Conservation (phyloP, 345 rosid genomes). For the Eucalyptus cloeziana region DNA sequence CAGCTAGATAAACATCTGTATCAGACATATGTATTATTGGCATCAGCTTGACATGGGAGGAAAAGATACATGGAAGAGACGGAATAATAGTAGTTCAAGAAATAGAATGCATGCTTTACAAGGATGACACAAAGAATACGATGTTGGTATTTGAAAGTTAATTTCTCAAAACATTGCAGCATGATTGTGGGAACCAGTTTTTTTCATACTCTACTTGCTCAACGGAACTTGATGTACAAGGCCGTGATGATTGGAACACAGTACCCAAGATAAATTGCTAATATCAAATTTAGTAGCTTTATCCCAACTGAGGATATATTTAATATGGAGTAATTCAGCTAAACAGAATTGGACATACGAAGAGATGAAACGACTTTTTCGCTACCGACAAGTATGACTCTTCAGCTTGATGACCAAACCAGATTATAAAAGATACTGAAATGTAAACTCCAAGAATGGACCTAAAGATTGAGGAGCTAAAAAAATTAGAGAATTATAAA, state of each 20-base stretch:
- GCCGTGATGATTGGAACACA: background rate
- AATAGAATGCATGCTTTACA: background rate
- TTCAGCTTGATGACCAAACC: background rate
- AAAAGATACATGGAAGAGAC: background rate
- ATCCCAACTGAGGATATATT: background rate
- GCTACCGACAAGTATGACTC: background rate
- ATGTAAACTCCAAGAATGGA: background rate
- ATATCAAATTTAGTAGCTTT: background rate
- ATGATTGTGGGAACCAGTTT: background rate
- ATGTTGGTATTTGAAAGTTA: background rate
- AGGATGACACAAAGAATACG: background rate
- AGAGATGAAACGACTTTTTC: background rate
- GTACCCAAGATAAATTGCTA: background rate
- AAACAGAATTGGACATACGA: background rate
- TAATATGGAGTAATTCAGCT: background rate
- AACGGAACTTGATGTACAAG: background rate
- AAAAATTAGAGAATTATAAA: background rate
- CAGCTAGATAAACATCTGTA: slow-evolving; percentile 92
- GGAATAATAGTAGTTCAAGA: background rate
- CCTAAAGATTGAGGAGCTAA: background rate
- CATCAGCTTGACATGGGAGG: background rate
- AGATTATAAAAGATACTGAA: background rate
- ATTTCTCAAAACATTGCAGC: background rate
- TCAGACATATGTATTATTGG: background rate
- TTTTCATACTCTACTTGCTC: background rate